These are phyloP conservation scores for Pisolithus marmoratus DNA, from an alignment of 768 basidiomycete species.

Conservation along the genomic window DNA sequence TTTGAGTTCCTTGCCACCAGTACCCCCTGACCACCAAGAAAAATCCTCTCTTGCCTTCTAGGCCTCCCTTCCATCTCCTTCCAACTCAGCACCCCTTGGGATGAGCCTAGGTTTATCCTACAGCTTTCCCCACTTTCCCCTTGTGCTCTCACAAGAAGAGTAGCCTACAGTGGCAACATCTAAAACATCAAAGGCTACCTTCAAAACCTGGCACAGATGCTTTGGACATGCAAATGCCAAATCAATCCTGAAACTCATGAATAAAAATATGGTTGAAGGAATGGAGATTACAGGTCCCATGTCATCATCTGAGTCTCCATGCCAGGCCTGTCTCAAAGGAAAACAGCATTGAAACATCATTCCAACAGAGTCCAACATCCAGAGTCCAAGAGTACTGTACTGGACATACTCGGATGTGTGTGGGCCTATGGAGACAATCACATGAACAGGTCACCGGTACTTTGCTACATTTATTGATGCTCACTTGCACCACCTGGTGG, in stretches of 20 bases:
- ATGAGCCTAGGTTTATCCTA: too few species aligned
- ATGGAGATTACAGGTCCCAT: background rate
- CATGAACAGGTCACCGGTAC: conserved; percentile 8
- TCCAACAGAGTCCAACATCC: conserved; percentile 2
- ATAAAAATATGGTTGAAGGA: conserved; percentile 3
- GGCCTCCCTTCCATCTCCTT: too few species aligned
- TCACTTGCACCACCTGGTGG: conserved; percentile 11
- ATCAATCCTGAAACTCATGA: background rate
- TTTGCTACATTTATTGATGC: conserved; percentile 16
- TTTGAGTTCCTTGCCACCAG: too few species aligned
- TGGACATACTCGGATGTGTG: conserved; percentile 16
- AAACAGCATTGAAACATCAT: conserved; percentile 15
- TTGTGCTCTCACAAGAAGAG: too few species aligned
- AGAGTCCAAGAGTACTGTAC: background rate
- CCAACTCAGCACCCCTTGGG: too few species aligned
- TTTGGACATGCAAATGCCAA: background rate
- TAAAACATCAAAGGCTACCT: background rate
- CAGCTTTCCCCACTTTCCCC: too few species aligned
- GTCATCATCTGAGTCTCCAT: background rate
- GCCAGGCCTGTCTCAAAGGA: conserved; percentile 16
- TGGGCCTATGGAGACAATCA: conserved; percentile 10
- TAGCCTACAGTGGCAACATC: too few species aligned
- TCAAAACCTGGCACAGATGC: background rate
- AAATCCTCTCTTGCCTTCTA: too few species aligned
- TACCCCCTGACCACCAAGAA: too few species aligned